These are phyloP conservation scores for Cyclaneusma minus DNA, from an alignment of 2,329 filamentous ascomycete genomes.

Conservation along the genomic window DNA sequence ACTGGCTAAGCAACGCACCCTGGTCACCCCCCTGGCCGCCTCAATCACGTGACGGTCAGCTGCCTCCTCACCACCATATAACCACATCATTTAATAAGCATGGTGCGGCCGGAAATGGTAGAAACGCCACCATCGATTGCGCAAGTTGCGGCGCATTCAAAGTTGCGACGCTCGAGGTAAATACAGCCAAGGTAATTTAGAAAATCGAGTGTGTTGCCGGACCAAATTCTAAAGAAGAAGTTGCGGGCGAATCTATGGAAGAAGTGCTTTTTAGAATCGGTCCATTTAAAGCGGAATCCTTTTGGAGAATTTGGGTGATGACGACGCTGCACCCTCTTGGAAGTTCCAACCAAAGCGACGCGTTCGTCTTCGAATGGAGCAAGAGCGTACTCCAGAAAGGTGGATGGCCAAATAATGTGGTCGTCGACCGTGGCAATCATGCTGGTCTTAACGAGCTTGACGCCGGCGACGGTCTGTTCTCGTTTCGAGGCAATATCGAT, in stretches of 20 bases:
- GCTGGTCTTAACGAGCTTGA: not conserved
- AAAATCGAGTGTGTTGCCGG: not conserved
- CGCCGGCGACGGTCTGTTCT: not conserved
- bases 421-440: not conserved
- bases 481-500: too few species aligned
- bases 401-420: not conserved
- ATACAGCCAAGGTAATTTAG: not conserved
- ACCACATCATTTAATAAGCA: too few species aligned
- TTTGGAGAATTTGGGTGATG: not conserved
- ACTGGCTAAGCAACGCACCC: too few species aligned
- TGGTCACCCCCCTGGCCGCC: too few species aligned
- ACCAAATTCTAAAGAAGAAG: too few species aligned
- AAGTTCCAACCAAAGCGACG: not conserved
- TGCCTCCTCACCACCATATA: too few species aligned
- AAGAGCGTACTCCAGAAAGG: not conserved
- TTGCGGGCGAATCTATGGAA: too few species aligned
- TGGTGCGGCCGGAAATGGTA: not conserved
- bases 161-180: slow-evolving; percentile 1
- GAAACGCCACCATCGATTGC: not conserved
- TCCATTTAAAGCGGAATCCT: too few species aligned
- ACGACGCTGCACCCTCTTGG: not conserved
- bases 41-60: too few species aligned
- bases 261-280: too few species aligned
- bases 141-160: not conserved
- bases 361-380: not conserved